Percentiles rank a stretch among this genome's conserved stretches.
Conservation (phyloP, 2,329 filamentous ascomycete genomes). For the Endothia cerciana region DNA sequence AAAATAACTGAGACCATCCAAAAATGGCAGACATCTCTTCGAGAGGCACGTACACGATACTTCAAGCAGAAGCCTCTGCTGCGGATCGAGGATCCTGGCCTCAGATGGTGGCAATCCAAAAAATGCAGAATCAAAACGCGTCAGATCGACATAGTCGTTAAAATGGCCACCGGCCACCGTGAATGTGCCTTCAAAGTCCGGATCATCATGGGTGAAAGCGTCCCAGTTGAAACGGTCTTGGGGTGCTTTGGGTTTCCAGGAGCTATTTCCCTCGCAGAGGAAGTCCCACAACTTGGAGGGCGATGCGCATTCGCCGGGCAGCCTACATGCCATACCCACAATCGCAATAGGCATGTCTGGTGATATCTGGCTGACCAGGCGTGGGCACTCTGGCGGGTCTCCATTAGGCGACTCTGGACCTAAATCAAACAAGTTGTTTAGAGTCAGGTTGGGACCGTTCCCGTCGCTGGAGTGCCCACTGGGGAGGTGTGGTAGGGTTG, state of each 20-base stretch:
- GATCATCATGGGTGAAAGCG: not conserved
- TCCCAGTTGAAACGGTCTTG: conserved; percentile 2
- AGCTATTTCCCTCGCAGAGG: conserved; percentile 32
- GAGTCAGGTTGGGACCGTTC: not conserved
- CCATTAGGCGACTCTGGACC: not conserved
- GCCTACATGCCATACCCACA: conserved; percentile 51
- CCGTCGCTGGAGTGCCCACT: not conserved
- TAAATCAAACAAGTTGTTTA: not conserved
- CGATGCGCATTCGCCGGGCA: conserved; percentile 47
- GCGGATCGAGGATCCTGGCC: not conserved
- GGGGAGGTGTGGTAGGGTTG: not conserved
- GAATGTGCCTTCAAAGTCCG: not conserved
- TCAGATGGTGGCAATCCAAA: not conserved
- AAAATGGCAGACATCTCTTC: not conserved
- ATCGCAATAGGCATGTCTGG: conserved; percentile 46
- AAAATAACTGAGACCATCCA: no score
- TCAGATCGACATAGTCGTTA: not conserved
- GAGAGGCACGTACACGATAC: not conserved
- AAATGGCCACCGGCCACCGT: not conserved
- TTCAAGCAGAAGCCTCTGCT: not conserved
- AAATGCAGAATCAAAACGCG: not conserved
- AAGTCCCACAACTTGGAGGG: conserved; percentile 51
- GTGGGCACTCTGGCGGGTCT: not conserved
- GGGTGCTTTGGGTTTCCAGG: not conserved
- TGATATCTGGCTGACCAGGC: not conserved